phyloP scores from a whole-genome alignment of 805 yeast species.

The Hanseniaspora valbyensis region DNA sequence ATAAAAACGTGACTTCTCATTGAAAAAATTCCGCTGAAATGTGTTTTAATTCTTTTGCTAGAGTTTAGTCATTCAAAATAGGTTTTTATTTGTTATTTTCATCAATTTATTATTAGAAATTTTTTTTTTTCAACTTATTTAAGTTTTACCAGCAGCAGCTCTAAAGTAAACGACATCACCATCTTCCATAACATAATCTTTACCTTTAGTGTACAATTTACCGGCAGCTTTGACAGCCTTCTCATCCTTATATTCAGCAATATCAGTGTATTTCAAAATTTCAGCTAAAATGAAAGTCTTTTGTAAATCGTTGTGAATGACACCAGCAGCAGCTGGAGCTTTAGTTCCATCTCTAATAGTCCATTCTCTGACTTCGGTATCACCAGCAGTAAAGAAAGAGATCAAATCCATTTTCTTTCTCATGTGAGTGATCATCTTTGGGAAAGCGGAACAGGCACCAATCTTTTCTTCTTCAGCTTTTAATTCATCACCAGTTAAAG shows the following conservation, averaged over 20 bases:
- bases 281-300: slow-evolving; percentile 91
- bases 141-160: slow-evolving; percentile 86
- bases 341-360: slow-evolving; percentile 82
- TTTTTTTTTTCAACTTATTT: slow-evolving; percentile 17
- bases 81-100: no score
- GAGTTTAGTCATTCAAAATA: no score
- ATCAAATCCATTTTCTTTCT: slow-evolving; percentile 75
- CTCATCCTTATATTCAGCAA: slow-evolving; percentile 71
- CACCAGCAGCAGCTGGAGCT: slow-evolving; percentile 99
- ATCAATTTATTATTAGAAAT: no score
- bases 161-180: slow-evolving; percentile 87
- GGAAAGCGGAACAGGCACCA: slow-evolving; percentile 71
- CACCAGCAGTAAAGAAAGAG: slow-evolving; percentile 92
- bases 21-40: no score
- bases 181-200: slow-evolving; percentile 87
- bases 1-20: no score
- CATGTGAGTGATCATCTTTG: slow-evolving; percentile 78
- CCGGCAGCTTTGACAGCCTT: slow-evolving; percentile 75
- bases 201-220: slow-evolving; percentile 82
- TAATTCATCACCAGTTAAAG: slow-evolving; percentile 73
- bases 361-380: slow-evolving; percentile 97
- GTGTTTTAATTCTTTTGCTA: no score
- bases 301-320: slow-evolving; percentile 90
- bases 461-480: slow-evolving; percentile 62
- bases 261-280: slow-evolving; percentile 74